Percentiles rank a stretch among this genome's conserved stretches.
Conservation (phyloP, 768 basidiomycete genomes). For the Boletus subparvulus region DNA sequence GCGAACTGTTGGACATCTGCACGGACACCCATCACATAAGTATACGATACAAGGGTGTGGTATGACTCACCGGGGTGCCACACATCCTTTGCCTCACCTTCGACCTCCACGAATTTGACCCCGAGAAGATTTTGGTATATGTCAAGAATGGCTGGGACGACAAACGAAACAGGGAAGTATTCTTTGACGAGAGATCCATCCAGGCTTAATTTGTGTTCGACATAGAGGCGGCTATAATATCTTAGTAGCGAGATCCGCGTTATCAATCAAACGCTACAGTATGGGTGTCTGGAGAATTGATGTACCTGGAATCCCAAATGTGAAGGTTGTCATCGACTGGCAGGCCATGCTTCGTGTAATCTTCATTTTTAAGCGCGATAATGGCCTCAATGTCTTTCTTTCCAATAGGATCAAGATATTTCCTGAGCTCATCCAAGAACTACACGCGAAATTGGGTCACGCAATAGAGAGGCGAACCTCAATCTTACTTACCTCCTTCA, state of each 20-base stretch:
- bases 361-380: constrained; percentile 70
- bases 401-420: constrained; percentile 71
- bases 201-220: constrained; percentile 62
- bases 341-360: constrained; percentile 55
- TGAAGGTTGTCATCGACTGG: constrained; percentile 70
- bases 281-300: constrained; percentile 13
- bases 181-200: constrained; percentile 80
- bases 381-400: constrained; percentile 63
- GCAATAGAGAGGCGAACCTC: background rate
- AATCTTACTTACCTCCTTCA: constrained; percentile 46
- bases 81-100: constrained; percentile 55
- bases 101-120: constrained; percentile 57
- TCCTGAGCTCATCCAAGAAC: constrained; percentile 76
- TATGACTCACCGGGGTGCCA: constrained; percentile 71
- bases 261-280: background rate
- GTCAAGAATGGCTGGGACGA: constrained; percentile 73
- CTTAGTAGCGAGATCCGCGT: constrained; percentile 5
- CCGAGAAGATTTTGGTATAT: constrained; percentile 81
- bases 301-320: constrained; percentile 78
- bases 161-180: constrained; percentile 81
- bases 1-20: constrained; percentile 77
- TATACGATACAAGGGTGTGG: background rate
- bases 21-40: background rate
- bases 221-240: constrained; percentile 37
- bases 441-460: constrained; percentile 21